Conservation (phyloP, 2,329 filamentous ascomycete genomes). For the Penicillium italicum region DNA sequence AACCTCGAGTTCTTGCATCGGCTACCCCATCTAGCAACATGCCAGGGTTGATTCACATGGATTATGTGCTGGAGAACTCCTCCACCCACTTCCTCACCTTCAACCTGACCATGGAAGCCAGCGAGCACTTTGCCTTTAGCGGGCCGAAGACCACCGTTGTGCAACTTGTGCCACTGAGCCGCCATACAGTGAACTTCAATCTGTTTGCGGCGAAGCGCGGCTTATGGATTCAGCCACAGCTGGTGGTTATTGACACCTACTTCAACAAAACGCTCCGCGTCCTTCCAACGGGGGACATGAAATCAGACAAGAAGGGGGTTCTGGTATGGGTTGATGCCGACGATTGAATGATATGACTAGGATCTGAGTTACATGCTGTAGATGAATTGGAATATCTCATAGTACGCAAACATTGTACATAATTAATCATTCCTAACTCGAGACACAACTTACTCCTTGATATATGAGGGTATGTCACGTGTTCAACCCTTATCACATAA, state of each 20-base stretch:
- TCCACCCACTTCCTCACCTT: conserved; percentile 95
- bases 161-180: conserved; percentile 76
- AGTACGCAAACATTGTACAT: background rate
- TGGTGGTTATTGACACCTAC: conserved; percentile 82
- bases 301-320: conserved; percentile 52
- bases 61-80: conserved; percentile 83
- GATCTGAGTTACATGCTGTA: background rate
- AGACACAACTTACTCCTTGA: background rate
- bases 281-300: conserved; percentile 69
- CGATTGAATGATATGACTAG: conserved; percentile 19
- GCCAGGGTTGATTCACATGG: conserved; percentile 45
- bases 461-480: conserved; percentile 19
- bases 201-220: conserved; percentile 64
- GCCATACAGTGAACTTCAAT: conserved; percentile 69
- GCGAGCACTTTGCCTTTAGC: conserved; percentile 87
- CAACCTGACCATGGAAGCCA: conserved; percentile 85
- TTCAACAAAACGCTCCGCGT: conserved; percentile 88
- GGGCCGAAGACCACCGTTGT: conserved; percentile 77
- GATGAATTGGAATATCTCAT: conserved; percentile 1
- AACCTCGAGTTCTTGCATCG: conserved; percentile 74
- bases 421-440: background rate
- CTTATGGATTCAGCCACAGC: conserved; percentile 65
- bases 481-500: conserved; percentile 21
- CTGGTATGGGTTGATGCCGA: conserved; percentile 45
- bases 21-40: conserved; percentile 35